Base-by-base conservation (phyloP, 2,329 filamentous ascomycete species). In the Penicillium sp. region DNA sequence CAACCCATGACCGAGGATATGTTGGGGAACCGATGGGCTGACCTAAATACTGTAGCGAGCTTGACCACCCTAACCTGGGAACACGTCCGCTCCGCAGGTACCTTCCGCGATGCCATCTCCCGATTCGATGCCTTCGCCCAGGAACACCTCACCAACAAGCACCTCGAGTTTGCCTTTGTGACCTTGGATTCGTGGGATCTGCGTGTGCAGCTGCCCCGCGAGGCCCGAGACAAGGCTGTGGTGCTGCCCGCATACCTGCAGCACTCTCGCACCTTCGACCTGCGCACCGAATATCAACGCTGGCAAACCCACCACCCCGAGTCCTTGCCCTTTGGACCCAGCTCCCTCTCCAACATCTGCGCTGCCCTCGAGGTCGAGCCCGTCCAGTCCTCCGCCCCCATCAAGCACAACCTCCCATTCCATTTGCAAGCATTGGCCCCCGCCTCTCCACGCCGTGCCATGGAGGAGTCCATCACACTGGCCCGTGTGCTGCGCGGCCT, bases 251-350 rank as follows among this genome's bases (percentile, higher is more conserved):
- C 93, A 10, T 99, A 99, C 76, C 85, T 99, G 58, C 95, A 99
- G 80, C 95, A 99, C 81, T 97, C 95, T 39, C 89, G 95, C 59
- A 96, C 93, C 56, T 99, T 98, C 73, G 95, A 98, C 73, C 85
- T 99, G 56, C 90, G 95, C 62, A 96, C 92, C 70, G 95, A 99
- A 79, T 99, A 99, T 75, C 93, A 97, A 80, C 86, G 93, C 73
- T 99, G 95, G 93, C 95, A 98, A 78, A 91, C 96, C 70, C 93
- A 98, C 76, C 95, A 99, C 72, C 95, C 95, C 39, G 95, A 99
- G 80, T 97, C 93, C 56, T 84, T 99, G 53, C 93, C 95, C 3
- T 99, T 98, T 72, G 95, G 93, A 19, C 93, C 95, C 49, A 96
- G 91, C 57, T 96, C 95, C 75, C 84, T 99, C 63, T 89, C 93